phyloP scores from a whole-genome alignment of 2,329 filamentous ascomycete genomes.

The Seiridium cupressi region DNA sequence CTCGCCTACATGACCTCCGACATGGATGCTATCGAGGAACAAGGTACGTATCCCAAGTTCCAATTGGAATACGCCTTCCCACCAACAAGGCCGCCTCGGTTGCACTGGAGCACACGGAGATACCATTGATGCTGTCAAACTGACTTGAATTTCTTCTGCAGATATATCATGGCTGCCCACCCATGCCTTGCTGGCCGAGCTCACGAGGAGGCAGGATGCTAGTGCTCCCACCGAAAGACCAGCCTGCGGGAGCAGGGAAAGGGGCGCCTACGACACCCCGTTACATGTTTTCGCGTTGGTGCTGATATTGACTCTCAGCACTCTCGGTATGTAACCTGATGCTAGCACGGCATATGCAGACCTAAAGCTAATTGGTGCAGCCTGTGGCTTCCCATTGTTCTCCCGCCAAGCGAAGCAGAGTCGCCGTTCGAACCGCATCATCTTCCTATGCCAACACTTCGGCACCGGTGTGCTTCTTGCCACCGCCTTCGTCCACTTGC shows the following conservation, averaged over 20 bases:
- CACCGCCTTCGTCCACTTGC: conserved; percentile 78
- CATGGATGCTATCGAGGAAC: background rate
- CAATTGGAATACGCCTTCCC: background rate
- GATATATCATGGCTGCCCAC: conserved; percentile 48
- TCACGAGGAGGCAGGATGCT: conserved; percentile 42
- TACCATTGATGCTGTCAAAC: background rate
- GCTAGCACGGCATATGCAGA: background rate
- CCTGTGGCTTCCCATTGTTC: conserved; percentile 66
- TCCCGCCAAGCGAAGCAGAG: conserved; percentile 58
- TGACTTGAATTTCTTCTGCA: conserved; percentile 13
- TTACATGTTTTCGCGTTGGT: conserved; percentile 68
- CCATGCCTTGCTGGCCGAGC: conserved; percentile 49
- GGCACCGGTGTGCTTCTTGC: conserved; percentile 84
- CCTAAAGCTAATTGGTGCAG: conserved; percentile 29
- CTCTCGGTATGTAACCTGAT: conserved; percentile 43
- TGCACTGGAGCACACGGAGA: background rate
- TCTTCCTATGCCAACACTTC: conserved; percentile 71
- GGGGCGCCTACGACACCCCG: conserved; percentile 61
- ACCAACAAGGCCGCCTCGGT: background rate
- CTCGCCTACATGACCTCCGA: background rate
- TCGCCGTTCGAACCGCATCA: conserved; percentile 55
- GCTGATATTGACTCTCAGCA: conserved; percentile 62
- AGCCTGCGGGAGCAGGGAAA: conserved; percentile 49
- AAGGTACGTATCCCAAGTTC: background rate
- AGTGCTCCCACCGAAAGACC: conserved; percentile 38